Percentiles rank a stretch among this genome's conserved stretches.
These are phyloP conservation scores for Cystobasidium onofrii DNA, from an alignment of 768 basidiomycete genomes.

Conservation along the genomic window DNA sequence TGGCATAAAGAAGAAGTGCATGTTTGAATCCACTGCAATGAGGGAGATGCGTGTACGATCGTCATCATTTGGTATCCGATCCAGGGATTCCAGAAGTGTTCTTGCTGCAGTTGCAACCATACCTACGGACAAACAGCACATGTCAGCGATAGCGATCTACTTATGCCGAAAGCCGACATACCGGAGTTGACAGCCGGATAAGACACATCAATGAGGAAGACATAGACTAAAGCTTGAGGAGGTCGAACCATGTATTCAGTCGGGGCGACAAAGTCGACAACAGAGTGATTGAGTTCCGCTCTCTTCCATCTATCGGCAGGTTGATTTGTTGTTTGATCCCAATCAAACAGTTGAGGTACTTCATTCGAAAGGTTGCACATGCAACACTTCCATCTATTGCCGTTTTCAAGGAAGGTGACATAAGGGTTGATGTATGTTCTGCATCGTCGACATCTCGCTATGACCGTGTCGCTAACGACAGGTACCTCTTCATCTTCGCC, in stretches of 20 bases:
- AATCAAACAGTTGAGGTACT: slow-evolving; percentile 95
- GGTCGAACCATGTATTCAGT: slow-evolving; percentile 98
- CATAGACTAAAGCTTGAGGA: slow-evolving; percentile 92
- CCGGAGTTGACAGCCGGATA: slow-evolving; percentile 83
- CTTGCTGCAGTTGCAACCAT: slow-evolving; percentile 98
- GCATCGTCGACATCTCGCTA: slow-evolving; percentile 90
- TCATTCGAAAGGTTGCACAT: slow-evolving; percentile 99
- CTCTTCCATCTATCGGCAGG: slow-evolving; percentile 92
- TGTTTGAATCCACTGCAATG: slow-evolving; percentile 78
- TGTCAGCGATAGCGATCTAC: not conserved
- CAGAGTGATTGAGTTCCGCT: slow-evolving; percentile 82
- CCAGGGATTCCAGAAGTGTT: slow-evolving; percentile 88
- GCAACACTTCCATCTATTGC: slow-evolving; percentile 98
- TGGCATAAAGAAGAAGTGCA: slow-evolving; percentile 94
- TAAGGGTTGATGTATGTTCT: slow-evolving; percentile 96
- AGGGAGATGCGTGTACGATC: slow-evolving; percentile 83
- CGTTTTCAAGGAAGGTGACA: slow-evolving; percentile 95
- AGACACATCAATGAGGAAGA: slow-evolving; percentile 95
- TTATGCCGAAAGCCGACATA: slow-evolving; percentile 43
- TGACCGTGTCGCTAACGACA: slow-evolving; percentile 85
- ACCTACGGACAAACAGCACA: slow-evolving; percentile 49
- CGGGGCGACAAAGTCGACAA: slow-evolving; percentile 95
- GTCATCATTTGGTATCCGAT: slow-evolving; percentile 91
- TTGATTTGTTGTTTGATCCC: slow-evolving; percentile 87
- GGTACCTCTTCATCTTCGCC: slow-evolving; percentile 69